phyloP scores from a whole-genome alignment of 2,329 filamentous ascomycete genomes.

The Corynespora cassiicola region DNA sequence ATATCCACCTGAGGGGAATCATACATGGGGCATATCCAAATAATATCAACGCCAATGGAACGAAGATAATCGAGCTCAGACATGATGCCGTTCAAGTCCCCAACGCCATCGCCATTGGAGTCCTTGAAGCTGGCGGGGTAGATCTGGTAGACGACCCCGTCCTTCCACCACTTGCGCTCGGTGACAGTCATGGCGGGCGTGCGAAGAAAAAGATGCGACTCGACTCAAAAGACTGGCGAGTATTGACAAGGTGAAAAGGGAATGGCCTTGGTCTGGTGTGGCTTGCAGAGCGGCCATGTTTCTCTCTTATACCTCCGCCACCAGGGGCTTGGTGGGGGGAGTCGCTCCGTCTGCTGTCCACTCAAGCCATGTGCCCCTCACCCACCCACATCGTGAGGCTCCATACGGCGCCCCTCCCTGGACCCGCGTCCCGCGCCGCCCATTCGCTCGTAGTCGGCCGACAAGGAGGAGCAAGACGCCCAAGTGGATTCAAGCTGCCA shows the following conservation, averaged over 20 bases:
- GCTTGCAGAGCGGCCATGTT: slow-evolving; percentile 5
- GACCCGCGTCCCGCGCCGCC: background rate
- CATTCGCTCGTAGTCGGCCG: slow-evolving; percentile 13
- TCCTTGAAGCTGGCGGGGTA: slow-evolving; percentile 69
- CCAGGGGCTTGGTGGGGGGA: too few relatives aligned
- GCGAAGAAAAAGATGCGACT: background rate
- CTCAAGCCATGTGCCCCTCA: slow-evolving; percentile 1
- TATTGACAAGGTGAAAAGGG: background rate
- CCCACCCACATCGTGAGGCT: too few relatives aligned
- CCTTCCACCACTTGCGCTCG: slow-evolving; percentile 63
- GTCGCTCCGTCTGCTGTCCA: too few relatives aligned
- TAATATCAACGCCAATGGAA: slow-evolving; percentile 50
- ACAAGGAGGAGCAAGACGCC: slow-evolving; percentile 1
- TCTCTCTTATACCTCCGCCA: slow-evolving; percentile 12
- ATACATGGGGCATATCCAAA: slow-evolving; percentile 50
- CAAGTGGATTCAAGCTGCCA: too few relatives aligned
- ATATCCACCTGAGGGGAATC: slow-evolving; percentile 56
- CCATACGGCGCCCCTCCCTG: too few relatives aligned
- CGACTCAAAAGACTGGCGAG: too few relatives aligned
- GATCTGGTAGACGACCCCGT: slow-evolving; percentile 66
- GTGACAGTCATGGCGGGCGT: slow-evolving; percentile 34
- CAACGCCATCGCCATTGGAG: slow-evolving; percentile 62
- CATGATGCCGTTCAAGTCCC: slow-evolving; percentile 65
- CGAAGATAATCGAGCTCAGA: slow-evolving; percentile 63
- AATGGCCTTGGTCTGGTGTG: slow-evolving; percentile 5